phyloP scores from a whole-genome alignment of 2,329 filamentous ascomycete species.

The Aspergillus sp. region DNA sequence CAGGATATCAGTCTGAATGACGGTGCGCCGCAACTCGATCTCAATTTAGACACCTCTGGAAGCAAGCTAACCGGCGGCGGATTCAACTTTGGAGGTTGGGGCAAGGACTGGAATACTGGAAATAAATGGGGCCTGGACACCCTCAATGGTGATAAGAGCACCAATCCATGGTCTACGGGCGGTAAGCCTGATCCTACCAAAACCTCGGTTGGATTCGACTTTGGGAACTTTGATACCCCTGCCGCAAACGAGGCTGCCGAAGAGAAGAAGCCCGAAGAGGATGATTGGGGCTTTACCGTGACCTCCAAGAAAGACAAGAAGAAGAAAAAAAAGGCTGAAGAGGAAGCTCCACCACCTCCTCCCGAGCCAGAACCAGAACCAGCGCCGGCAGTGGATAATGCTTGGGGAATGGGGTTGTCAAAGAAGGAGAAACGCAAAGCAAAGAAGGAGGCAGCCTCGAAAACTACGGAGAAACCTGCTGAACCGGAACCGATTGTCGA shows the following conservation, averaged over 20 bases:
- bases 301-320: slow-evolving; percentile 46
- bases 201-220: slow-evolving; percentile 38
- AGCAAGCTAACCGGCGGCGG: slow-evolving; percentile 37
- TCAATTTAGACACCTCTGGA: slow-evolving; percentile 52
- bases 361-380: slow-evolving; percentile 10
- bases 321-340: slow-evolving; percentile 36
- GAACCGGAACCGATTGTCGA: slow-evolving; percentile 18
- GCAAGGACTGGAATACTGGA: slow-evolving; percentile 58
- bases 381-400: slow-evolving; percentile 21
- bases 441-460: slow-evolving; percentile 22
- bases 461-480: slow-evolving; percentile 19
- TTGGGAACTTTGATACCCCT: slow-evolving; percentile 35
- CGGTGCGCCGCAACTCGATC: slow-evolving; percentile 54
- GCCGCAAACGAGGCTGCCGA: slow-evolving; percentile 38
- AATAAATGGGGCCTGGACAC: slow-evolving; percentile 45
- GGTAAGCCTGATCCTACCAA: slow-evolving; percentile 38
- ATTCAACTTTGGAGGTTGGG: slow-evolving; percentile 57
- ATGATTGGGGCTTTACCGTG: slow-evolving; percentile 36
- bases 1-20: slow-evolving; percentile 68
- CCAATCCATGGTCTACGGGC: slow-evolving; percentile 41
- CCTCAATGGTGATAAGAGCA: slow-evolving; percentile 30
- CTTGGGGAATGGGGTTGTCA: slow-evolving; percentile 28
- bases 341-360: slow-evolving; percentile 21
- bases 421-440: slow-evolving; percentile 31
- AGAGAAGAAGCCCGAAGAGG: slow-evolving; percentile 37